phyloP scores from a whole-genome alignment of 129 eudicot species.

The Flaveria ramosissima region DNA sequence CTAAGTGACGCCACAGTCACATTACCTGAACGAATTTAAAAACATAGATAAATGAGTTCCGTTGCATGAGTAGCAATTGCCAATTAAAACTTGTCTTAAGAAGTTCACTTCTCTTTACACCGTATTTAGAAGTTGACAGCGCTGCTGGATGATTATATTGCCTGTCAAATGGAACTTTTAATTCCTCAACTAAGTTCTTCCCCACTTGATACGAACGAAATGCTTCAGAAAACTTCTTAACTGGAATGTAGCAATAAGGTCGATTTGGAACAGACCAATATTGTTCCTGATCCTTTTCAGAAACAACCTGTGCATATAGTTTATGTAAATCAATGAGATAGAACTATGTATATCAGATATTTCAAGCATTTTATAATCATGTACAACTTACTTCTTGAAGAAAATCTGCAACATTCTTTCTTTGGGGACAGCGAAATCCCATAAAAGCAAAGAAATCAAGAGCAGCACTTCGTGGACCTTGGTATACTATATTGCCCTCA shows the following conservation, averaged over 20 bases:
- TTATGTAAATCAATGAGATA: conserved; percentile 3
- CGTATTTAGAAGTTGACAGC: conserved; percentile 71
- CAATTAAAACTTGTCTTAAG: conserved; percentile 78
- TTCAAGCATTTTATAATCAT: neutral
- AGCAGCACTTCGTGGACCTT: conserved; percentile 76
- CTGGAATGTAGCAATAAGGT: conserved; percentile 68
- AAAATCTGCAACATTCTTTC: conserved; percentile 96
- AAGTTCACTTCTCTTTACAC: conserved; percentile 70
- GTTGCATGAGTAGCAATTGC: conserved; percentile 86
- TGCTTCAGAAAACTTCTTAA: conserved; percentile 77
- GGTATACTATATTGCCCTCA: conserved; percentile 95
- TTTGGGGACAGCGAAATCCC: conserved; percentile 88
- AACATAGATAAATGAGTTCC: conserved; percentile 85
- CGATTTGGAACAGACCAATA: conserved; percentile 72
- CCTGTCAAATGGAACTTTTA: conserved; percentile 69
- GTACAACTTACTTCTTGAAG: conserved; percentile 84
- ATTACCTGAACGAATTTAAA: conserved; percentile 94
- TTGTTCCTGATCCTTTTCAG: conserved; percentile 95
- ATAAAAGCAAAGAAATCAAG: conserved; percentile 75
- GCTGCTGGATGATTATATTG: conserved; percentile 94
- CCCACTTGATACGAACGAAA: conserved; percentile 68
- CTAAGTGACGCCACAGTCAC: neutral
- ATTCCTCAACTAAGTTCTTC: conserved; percentile 61
- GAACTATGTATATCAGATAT: neutral
- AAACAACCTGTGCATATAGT: conserved; percentile 56